Percentiles rank a stretch among this genome's conserved stretches.
These are phyloP conservation scores for Hamamelis virginiana DNA, from an alignment of 164 flowering plant genomes.

Conservation along the genomic window DNA sequence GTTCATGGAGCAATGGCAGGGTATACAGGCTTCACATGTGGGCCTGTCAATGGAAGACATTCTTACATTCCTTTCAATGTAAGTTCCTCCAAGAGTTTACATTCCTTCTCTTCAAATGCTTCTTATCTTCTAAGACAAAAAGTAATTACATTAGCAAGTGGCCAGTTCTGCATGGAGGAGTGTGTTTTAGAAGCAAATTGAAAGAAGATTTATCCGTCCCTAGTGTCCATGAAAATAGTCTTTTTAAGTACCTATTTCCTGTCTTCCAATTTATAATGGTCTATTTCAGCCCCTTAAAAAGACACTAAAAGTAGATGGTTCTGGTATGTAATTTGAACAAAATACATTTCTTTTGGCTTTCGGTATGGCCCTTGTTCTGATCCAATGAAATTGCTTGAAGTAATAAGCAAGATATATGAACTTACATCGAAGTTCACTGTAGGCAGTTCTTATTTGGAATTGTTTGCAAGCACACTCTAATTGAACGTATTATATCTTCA, in stretches of 20 bases:
- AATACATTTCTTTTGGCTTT: not conserved
- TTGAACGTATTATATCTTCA: no score
- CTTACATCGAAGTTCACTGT: no score
- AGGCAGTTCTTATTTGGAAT: no score
- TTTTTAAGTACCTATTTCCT: not conserved
- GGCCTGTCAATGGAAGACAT: slow-evolving; percentile 52
- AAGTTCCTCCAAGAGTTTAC: slow-evolving; percentile 12
- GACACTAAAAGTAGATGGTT: not conserved
- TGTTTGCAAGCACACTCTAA: no score
- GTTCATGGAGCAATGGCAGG: slow-evolving; percentile 80
- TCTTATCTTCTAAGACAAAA: not conserved
- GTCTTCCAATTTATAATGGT: slow-evolving; percentile 2
- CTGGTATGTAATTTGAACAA: not conserved
- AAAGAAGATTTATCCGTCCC: no score
- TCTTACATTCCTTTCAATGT: slow-evolving; percentile 49
- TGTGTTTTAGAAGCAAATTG: not conserved
- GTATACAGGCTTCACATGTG: slow-evolving; percentile 58
- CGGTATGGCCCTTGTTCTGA: not conserved
- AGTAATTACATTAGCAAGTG: not conserved
- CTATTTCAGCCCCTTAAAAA: not conserved
- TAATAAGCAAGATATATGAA: not conserved
- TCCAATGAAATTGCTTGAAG: not conserved
- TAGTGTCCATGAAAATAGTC: no score
- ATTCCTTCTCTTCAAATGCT: not conserved
- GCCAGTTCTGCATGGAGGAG: not conserved